These are phyloP conservation scores for Backusella tuberculispora DNA, from an alignment of 192 early-diverging fungal genomes.

Conservation along the genomic window DNA sequence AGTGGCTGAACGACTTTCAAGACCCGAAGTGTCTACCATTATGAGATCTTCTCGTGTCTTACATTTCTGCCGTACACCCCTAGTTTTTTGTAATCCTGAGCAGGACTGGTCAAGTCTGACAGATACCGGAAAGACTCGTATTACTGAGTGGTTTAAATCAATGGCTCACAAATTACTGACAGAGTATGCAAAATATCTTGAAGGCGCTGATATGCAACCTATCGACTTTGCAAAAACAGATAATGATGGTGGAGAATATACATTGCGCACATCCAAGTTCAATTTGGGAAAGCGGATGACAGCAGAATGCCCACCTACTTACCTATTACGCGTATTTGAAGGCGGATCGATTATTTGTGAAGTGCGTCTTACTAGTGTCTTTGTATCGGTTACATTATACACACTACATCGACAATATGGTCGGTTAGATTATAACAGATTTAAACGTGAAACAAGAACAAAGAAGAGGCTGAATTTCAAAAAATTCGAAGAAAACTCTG, in stretches of 20 bases:
- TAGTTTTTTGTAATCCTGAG: conserved; percentile 43
- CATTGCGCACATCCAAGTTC: conserved; percentile 46
- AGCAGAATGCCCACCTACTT: conserved; percentile 49
- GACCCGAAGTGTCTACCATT: conserved; percentile 50
- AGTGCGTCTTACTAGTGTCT: conserved; percentile 53
- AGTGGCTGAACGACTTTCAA: conserved; percentile 41
- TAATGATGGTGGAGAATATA: conserved; percentile 19
- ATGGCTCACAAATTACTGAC: conserved; percentile 48
- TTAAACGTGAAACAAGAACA: conserved; percentile 5
- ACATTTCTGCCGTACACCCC: conserved; percentile 59
- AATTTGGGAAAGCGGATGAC: conserved; percentile 40
- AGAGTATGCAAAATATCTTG: conserved; percentile 56
- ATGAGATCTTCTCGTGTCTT: conserved; percentile 54
- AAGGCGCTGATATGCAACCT: conserved; percentile 56
- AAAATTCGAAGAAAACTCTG: conserved; percentile 56
- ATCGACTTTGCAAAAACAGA: conserved; percentile 52
- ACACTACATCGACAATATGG: conserved; percentile 54
- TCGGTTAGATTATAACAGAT: conserved; percentile 30
- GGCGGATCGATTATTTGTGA: conserved; percentile 65
- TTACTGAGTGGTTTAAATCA: conserved; percentile 45
- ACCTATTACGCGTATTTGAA: conserved; percentile 55
- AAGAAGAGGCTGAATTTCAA: conserved; percentile 45
- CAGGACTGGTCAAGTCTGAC: conserved; percentile 15
- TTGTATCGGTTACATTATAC: conserved; percentile 62
- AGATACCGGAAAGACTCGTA: background rate